Conservation (phyloP, 805 yeast genomes). For the Spathaspora hagerdaliae region DNA sequence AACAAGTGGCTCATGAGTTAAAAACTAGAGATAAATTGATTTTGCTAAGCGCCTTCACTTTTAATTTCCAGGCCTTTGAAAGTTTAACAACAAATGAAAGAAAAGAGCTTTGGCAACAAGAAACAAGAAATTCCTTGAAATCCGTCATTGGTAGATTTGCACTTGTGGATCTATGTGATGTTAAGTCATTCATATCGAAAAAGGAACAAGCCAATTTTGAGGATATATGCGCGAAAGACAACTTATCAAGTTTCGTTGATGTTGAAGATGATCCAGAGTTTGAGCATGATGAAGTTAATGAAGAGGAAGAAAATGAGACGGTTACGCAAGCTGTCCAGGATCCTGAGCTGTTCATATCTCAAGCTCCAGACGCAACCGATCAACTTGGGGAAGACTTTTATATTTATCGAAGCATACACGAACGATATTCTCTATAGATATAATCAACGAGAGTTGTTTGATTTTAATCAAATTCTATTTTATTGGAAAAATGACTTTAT, state of each 20-base stretch:
- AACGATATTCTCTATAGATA: too few species aligned
- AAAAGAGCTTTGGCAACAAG: constrained; percentile 7
- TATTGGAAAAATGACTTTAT: too few species aligned
- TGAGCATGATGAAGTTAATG: constrained; percentile 1
- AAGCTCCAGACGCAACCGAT: not conserved
- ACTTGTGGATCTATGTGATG: constrained; percentile 8
- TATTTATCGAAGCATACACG: not conserved
- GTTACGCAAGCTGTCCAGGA: constrained; percentile 1
- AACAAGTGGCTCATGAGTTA: constrained; percentile 1
- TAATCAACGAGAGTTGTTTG: too few species aligned
- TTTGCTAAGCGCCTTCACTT: constrained; percentile 3
- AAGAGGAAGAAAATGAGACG: constrained; percentile 4
- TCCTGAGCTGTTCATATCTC: not conserved
- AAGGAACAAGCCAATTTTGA: constrained; percentile 9
- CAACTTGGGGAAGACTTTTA: not conserved
- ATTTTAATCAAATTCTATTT: too few species aligned
- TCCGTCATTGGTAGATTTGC: constrained; percentile 9
- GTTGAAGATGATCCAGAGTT: not conserved
- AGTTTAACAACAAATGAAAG: constrained; percentile 3
- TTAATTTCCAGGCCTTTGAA: constrained; percentile 7
- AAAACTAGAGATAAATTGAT: constrained; percentile 1
- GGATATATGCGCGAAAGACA: constrained; percentile 11
- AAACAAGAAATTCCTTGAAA: constrained; percentile 3
- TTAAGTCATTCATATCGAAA: constrained; percentile 4
- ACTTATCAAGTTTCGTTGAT: constrained; percentile 9